phyloP scores from a whole-genome alignment of 768 basidiomycete genomes.

The Erythrobasidium yunnanense region DNA sequence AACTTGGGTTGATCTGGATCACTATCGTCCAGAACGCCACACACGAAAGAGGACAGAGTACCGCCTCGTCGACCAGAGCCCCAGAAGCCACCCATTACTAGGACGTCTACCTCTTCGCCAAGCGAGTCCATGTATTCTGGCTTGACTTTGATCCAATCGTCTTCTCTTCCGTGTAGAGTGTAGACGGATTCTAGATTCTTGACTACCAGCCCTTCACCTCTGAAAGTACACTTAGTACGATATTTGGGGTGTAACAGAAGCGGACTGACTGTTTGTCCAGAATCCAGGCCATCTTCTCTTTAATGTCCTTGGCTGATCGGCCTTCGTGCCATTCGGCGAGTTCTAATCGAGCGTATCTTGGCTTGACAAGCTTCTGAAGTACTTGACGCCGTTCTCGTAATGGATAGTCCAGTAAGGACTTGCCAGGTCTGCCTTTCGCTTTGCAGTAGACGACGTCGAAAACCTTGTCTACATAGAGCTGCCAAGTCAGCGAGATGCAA shows the following conservation, averaged over 20 bases:
- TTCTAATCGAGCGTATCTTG: conserved; percentile 69
- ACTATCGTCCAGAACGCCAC: conserved; percentile 49
- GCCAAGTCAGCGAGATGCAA: no score
- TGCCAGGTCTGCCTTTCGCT: conserved; percentile 43
- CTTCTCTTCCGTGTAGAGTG: conserved; percentile 70
- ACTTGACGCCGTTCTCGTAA: conserved; percentile 69
- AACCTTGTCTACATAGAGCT: conserved; percentile 83
- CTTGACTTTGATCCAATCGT: conserved; percentile 82
- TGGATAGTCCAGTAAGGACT: conserved; percentile 60
- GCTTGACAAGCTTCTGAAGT: conserved; percentile 56
- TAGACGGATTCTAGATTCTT: conserved; percentile 76
- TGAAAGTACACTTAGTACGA: conserved; percentile 33
- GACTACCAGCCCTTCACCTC: conserved; percentile 87
- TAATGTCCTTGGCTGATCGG: conserved; percentile 68
- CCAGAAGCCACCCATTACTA: conserved; percentile 63
- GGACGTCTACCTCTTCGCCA: conserved; percentile 81
- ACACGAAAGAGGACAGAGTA: conserved; percentile 76
- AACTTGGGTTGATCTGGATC: conserved; percentile 71
- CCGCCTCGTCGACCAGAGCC: conserved; percentile 77
- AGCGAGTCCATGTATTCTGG: conserved; percentile 61
- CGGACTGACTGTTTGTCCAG: conserved; percentile 53
- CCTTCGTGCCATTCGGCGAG: conserved; percentile 62
- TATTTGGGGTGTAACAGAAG: not conserved
- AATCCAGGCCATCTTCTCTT: conserved; percentile 65
- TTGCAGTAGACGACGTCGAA: conserved; percentile 89